Evolutionary conservation across 2,329 filamentous ascomycete genomes (phyloP).

Genomic region (Phaeosphaeria sp.): DNA sequence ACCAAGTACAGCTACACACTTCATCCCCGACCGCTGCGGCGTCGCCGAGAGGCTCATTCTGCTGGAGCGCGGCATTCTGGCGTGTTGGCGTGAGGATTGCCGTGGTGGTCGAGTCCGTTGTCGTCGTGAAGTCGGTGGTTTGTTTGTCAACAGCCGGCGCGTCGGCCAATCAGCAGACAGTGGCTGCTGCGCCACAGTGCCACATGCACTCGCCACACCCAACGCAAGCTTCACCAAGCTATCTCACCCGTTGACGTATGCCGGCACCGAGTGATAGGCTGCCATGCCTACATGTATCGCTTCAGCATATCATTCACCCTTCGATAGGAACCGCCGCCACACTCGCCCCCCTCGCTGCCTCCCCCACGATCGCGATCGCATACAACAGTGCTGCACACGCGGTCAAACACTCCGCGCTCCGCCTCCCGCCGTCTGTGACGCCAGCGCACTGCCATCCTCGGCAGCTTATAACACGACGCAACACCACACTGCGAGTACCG

Average conservation of each 20-base stretch:
- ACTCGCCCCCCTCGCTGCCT: background rate
- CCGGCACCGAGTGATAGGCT: background rate
- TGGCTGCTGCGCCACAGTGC: background rate
- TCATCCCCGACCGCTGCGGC: conserved; percentile 55
- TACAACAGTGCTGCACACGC: background rate
- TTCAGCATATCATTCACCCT: background rate
- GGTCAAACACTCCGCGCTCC: conserved; percentile 29
- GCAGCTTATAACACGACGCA: background rate
- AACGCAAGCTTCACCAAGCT: background rate
- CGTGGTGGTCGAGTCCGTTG: conserved; percentile 5
- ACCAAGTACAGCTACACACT: conserved; percentile 18
- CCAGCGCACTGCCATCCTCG: conserved; percentile 11
- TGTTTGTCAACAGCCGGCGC: conserved; percentile 31
- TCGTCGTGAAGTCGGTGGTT: conserved; percentile 9
- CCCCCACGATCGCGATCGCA: background rate
- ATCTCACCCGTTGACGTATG: background rate
- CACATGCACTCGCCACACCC: background rate
- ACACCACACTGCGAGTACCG: too few relatives aligned
- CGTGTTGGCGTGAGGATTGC: background rate
- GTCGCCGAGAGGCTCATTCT: conserved; percentile 55
- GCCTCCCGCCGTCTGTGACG: conserved; percentile 20
- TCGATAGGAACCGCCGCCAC: background rate
- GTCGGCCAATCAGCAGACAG: background rate
- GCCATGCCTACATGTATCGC: background rate
- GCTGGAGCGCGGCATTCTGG: conserved; percentile 62